phyloP scores from a whole-genome alignment of 2,329 filamentous ascomycete genomes.

The Mycosphaerella sp. region DNA sequence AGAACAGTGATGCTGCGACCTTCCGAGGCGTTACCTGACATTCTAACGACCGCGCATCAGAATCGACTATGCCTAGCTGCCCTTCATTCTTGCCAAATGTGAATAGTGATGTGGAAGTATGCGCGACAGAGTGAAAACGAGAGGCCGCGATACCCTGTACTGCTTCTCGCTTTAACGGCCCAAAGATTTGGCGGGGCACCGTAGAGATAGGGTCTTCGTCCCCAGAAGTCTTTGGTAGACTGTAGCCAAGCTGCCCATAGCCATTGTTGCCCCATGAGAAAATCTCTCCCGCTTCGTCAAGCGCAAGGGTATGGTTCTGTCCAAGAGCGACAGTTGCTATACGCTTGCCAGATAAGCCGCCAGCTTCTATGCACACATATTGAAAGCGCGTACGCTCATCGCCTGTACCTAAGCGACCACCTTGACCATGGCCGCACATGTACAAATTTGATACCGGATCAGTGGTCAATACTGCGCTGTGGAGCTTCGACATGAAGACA shows the following conservation, averaged over 20 bases:
- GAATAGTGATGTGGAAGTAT: slow-evolving; percentile 73
- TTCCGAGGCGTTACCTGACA: slow-evolving; percentile 75
- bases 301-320: slow-evolving; percentile 81
- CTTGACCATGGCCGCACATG: slow-evolving; percentile 84
- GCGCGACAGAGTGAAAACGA: slow-evolving; percentile 81
- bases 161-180: slow-evolving; percentile 76
- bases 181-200: slow-evolving; percentile 81
- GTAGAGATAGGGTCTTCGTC: slow-evolving; percentile 81
- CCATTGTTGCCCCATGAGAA: slow-evolving; percentile 93
- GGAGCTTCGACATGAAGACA: slow-evolving; percentile 81
- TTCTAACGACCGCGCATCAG: slow-evolving; percentile 84
- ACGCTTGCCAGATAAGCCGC: slow-evolving; percentile 64
- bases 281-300: slow-evolving; percentile 79
- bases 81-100: slow-evolving; percentile 95
- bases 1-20: slow-evolving; percentile 78
- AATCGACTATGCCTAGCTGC: slow-evolving; percentile 88
- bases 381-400: slow-evolving; percentile 85
- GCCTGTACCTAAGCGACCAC: slow-evolving; percentile 80
- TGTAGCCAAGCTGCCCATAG: slow-evolving; percentile 79
- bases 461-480: slow-evolving; percentile 79
- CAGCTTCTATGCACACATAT: slow-evolving; percentile 74
- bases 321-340: slow-evolving; percentile 75
- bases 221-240: slow-evolving; percentile 59
- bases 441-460: slow-evolving; percentile 89
- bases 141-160: slow-evolving; percentile 83